Evolutionary conservation across 305 asterid genomes (phyloP), one percentile per base, ranked within the genome.

Genomic region (Fraxinus greggii): DNA sequence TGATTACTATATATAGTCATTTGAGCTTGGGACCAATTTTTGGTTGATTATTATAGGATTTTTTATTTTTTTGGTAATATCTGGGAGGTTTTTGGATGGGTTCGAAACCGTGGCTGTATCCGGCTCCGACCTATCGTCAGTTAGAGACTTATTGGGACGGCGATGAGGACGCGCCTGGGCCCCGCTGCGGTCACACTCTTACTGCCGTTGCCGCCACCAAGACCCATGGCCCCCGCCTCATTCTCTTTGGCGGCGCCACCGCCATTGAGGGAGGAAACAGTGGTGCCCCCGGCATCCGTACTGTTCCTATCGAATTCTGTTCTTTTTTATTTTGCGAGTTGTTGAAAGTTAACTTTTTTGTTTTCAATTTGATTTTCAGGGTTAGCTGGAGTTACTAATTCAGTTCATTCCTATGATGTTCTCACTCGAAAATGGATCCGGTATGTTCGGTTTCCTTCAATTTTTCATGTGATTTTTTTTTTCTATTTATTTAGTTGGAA

Each of bases 351-450:
- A 33, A 13, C 3, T 15, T 65, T 4, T 26, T 48, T 19, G 5
- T 29, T 38, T 69, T 80, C 42, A 36, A 35, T 83, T 75, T 56
- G 45, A 61, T 76, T 80, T 86, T 32, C 89, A 97, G 99, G 99
- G 87, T 89, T 97, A 82, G 98, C 84, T 88, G 99, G 99, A 48
- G 98, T 95, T 67, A 97, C 98, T 73, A 95, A 93, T 92, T 86
- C 90, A 70, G 72, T 95, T 79, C 98, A 93, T 87, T 95, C 97
- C 0, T 97, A 91, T 77, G 98, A 97, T 83, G 95, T 94, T 83
- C 97, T 92, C 76, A 93, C 99, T 38, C 89, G 98, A 85, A 97
- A 93, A 88, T 95, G 98, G 98, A 91, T 91, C 86, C 92, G 98
- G 99, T 85, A 67, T 79, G 9, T 35, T 35, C 40, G 40, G 7